Evolutionary conservation across 108 stramenopile species (phyloP), one percentile per base, ranked within the genome.

Genomic region (Stephanodiscus minutulus): DNA sequence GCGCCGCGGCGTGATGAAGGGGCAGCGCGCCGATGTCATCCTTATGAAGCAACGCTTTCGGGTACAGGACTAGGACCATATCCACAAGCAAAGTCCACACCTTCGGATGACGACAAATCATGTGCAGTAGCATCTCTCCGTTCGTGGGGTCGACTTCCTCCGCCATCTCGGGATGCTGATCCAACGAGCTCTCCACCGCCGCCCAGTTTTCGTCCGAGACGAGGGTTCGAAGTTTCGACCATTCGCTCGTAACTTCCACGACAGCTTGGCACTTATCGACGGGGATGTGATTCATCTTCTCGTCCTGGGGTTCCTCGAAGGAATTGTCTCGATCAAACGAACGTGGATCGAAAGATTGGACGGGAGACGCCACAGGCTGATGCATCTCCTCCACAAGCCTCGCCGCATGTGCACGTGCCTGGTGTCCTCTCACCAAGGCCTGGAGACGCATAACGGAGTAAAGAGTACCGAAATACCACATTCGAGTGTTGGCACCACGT

Each of bases 1-100:
- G 92, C 87, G 1, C 85, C 25, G 94, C 65, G 2, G 94, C 94
- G 64, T 95, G 94, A 59, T 95, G 94, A 47, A 95, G 92, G 25
- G 94, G 94, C 35, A 95, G 61, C 12, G 88, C 86, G 22, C 94
- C 94, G 77, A 89, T 83, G 49, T 78, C 81, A 61, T 95, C 94
- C 24, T 89, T 86, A 66, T 95, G 94, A 36, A 91, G 84, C 31
- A 95, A 67, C 43, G 91, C 94, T 71, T 92, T 95, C 3, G 94
- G 94, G 54, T 90, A 91, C 12, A 95, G 73, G 10, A 91, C 89
- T 18, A 95, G 75, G n/a, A 91, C 84, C 90, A 92, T 91, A 44
- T 95, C 94, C 25, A 95, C 87, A 9, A 95, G 61, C 43, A 92
- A 73, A 7, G 91, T 88, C 94, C 94, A 95, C 0, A 91, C 90